These are phyloP conservation scores for Vigna trinervia DNA, from an alignment of 306 rosid genomes.

Conservation along the genomic window DNA sequence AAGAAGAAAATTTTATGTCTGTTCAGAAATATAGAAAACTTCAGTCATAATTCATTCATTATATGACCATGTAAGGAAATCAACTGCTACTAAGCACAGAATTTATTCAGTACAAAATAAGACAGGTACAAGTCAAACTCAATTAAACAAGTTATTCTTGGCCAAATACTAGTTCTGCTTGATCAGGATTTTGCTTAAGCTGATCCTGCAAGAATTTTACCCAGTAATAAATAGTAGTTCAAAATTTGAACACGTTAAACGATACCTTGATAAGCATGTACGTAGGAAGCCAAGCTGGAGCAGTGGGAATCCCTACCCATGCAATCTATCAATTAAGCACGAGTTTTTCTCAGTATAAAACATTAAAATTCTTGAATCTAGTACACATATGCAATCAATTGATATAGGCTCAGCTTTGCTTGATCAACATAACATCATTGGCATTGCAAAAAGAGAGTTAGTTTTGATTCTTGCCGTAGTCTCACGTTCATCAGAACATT, in stretches of 20 bases:
- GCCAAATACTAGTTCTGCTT: neutral
- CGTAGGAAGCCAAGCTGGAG: constrained; percentile 99
- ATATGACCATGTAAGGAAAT: constrained; percentile 10
- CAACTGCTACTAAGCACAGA: neutral
- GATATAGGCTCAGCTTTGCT: constrained; percentile 14
- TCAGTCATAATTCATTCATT: constrained; percentile 4
- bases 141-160: neutral
- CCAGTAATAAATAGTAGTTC: neutral
- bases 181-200: constrained; percentile 3
- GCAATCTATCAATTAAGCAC: constrained; percentile 61
- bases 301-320: constrained; percentile 97
- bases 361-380: constrained; percentile 19
- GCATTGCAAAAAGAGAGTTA: neutral
- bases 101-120: neutral
- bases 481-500: neutral
- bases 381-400: constrained; percentile 21
- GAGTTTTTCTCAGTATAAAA: constrained; percentile 13
- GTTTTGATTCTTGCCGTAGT: neutral
- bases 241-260: constrained; percentile 21
- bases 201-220: neutral
- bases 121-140: neutral
- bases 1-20: neutral
- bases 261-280: constrained; percentile 92
- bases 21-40: neutral
- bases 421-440: constrained; percentile 8